Evolutionary conservation across 345 rosid species (phyloP), one percentile per base, ranked within the genome.

Genomic region (Nasturtium officinale): DNA sequence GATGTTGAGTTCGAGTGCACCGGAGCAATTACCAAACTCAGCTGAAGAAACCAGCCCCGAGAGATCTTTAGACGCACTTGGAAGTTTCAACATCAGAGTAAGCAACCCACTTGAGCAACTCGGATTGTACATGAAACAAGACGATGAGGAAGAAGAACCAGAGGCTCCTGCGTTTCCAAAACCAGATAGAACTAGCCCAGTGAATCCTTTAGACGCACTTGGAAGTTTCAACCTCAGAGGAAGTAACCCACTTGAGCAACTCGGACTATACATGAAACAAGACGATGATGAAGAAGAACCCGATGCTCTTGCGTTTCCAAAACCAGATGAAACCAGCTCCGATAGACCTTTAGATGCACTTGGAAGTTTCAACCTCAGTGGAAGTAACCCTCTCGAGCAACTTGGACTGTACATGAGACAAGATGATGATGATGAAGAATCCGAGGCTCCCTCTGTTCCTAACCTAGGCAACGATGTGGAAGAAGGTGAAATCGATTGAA

Each of bases 361-460:
- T 77, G 95, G 91, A 42, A 82, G 93, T 61, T 90, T 93, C 87
- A 90, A 82, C 74, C 79, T 89, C 17, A 85, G 87, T 21, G 90
- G 89, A 57, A 80, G 82, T 67, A 94, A 94, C 79, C 96, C 97
- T 1, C 82, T 95, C 75, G 99, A 95, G 78, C 96, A 88, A 62
- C 89, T 90, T 3, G 99, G 99, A 29, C 72, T 95, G 77, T 95
- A 82, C 83, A 95, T 91, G 87, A 95, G 90, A 81, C 81, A 79
- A 28, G 96, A 90, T 30, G 91, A 92, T 35, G 91, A 92, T 4
- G 90, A 91, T 40, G 96, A 86, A 45, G 90, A 84, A 58, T 75
- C 81, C 2, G 89, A 83, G 38, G 78, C 81, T 9, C 83, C 81
- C 2, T 51, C 61, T 43, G 43, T 71, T 65, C 56, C 68, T 43